Evolutionary conservation across 139 green algal species (phyloP), one percentile per base, ranked within the genome.

Genomic region (Choricystis sp.): DNA sequence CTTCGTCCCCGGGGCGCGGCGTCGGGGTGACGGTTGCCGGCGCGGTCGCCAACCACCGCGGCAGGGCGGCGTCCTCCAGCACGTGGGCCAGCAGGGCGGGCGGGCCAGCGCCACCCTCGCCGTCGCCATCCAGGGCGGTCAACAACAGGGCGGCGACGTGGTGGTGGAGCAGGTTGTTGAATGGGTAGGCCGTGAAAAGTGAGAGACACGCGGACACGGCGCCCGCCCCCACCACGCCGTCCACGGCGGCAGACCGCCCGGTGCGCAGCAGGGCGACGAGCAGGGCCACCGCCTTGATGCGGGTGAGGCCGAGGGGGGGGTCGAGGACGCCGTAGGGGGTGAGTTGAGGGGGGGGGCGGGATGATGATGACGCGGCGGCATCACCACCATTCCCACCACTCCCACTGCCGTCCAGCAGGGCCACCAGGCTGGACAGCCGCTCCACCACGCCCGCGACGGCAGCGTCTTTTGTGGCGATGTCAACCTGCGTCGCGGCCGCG

Each of bases 101-200:
- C 9, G 66, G 78, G 19, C 66, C 67, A 57, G 59, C 2, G 60
- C 72, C 48, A 89, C 27, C 21, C 56, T 65, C 1, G 71, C 73
- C 3, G 71, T 22, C 4, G 70, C 21, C 25, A 24, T 74, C 72
- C 22, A 78, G 59, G 1, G 72, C 67, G n/a, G 29, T 63, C 21
- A 65, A 22, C 1, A 96, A n/a, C 66, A 96, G 66, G 2, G 61
- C 60, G 1, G 69, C 65, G 19, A 90, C 82, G 29, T 81, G 76
- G 63, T 85, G 80, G 68, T 96, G 89, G 67, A 96, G 72, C 48
- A 87, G 72, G 72, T 90, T 93, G 76, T 96, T 94, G 83, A 96
- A 95, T 28, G 89, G 88, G 69, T 85, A 90, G 19, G 59, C 57
- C 56, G 76, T 60, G 40, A 96, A 86, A 24, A 96, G 79, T 31